Evolutionary conservation across 108 stramenopile genomes (phyloP).

Genomic region (Cylindrotheca closterium): DNA sequence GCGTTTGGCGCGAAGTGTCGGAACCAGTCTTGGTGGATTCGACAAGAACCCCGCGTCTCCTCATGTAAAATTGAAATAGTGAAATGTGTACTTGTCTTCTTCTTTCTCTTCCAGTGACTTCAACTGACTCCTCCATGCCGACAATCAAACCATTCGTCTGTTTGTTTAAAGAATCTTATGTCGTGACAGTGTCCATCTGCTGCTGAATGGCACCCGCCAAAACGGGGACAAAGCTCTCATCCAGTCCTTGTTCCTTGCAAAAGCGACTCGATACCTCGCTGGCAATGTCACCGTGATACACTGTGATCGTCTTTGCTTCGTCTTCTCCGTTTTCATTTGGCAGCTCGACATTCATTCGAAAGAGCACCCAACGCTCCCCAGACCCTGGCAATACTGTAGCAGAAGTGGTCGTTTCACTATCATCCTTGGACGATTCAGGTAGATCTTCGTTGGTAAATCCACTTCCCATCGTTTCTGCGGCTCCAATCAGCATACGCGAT

Average conservation of each 20-base stretch:
- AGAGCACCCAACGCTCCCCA: conserved; percentile 27
- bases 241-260: conserved; percentile 10
- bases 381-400: neutral
- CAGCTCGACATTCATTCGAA: conserved; percentile 28
- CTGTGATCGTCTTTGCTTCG: conserved; percentile 1
- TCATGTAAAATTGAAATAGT: no score
- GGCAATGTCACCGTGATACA: conserved; percentile 19
- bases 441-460: conserved; percentile 8
- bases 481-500: conserved; percentile 13
- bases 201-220: conserved; percentile 14
- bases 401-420: neutral
- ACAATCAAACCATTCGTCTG: no score
- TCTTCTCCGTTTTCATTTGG: neutral
- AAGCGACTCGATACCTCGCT: conserved; percentile 14
- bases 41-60: no score
- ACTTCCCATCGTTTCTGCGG: conserved; percentile 4
- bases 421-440: neutral
- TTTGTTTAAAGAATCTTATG: no score
- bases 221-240: conserved; percentile 13
- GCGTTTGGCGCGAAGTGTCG: no score
- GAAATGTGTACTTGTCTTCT: no score
- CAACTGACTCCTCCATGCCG: no score
- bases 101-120: no score
- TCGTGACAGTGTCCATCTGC: conserved; percentile 20
- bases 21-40: no score